Evolutionary conservation across 169 alveolate genomes (phyloP), one percentile per base, ranked within the genome.

Genomic region (Neospora caninum): DNA sequence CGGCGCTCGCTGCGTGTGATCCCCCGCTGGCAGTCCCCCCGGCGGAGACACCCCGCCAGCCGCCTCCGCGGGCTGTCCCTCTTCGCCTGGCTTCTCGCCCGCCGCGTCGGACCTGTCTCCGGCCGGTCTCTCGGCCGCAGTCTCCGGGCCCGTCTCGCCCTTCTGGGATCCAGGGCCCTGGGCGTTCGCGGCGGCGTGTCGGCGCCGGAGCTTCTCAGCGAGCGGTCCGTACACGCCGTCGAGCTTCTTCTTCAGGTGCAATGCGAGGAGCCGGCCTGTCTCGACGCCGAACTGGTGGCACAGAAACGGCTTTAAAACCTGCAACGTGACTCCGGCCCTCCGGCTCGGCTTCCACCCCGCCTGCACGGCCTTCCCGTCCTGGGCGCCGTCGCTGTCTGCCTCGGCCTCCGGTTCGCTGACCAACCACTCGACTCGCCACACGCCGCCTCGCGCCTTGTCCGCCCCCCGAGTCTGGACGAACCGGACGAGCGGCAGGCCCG

Each of bases 371-470:
- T 34, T 22, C 31, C 38, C 41, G 38, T 7, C 10, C 42, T 18
- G 38, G 43, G 43, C 84, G 1, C 39, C 20, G 18, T 31, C 43
- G 42, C 49, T 9, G 42, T 9, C 13, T 4, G 2, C 41, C 43
- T 20, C 49, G 39, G 84, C 84, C 27, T 34, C 84, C 25, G 84
- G 42, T 43, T 73, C 49, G 45, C 84, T 31, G n/a, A 73, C 0
- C 45, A 73, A 43, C 84, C 84, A 73, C 84, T 73, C 84, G 42
- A 73, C 84, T 10, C 84, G 39, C 84, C 84, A 73, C 31, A 73
- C 84, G 84, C 84, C 84, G 20, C 84, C 84, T 2, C 84, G 84
- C 45, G 84, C n/a, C 20, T 73, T 73, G 84, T 73, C 84, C 27
- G 84, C 84, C 27, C 84, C 84, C 31, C 84, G 39, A 13, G 84